A percentile compares a stretch with the other conserved stretches of the same genome.
Evolutionary conservation across 2,329 filamentous ascomycete species (phyloP).

Genomic region (Epichloe glyceriae): DNA sequence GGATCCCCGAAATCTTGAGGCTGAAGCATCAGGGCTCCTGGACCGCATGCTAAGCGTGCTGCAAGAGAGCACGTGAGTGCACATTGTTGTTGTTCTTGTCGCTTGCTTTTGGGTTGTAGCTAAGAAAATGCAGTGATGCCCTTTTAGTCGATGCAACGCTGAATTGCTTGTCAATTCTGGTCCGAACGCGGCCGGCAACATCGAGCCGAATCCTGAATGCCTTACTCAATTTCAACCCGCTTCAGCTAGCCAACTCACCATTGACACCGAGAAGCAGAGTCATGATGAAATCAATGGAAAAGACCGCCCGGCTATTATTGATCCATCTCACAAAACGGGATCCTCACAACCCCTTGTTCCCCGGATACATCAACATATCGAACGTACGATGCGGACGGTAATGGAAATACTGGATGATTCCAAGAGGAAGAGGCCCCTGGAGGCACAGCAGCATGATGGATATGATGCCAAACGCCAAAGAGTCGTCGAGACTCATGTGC

Average conservation of each 20-base stretch:
- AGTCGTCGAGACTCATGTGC: constrained; percentile 33
- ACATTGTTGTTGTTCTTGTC: not conserved
- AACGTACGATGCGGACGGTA: constrained; percentile 66
- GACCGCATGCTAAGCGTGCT: constrained; percentile 77
- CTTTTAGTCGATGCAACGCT: constrained; percentile 82
- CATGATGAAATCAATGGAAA: constrained; percentile 84
- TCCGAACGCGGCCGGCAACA: constrained; percentile 68
- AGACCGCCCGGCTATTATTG: constrained; percentile 74
- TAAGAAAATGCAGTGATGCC: constrained; percentile 51
- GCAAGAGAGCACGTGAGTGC: constrained; percentile 67
- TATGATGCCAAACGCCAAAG: constrained; percentile 77
- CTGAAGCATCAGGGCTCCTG: constrained; percentile 79
- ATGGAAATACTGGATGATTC: constrained; percentile 69
- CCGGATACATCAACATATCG: constrained; percentile 78
- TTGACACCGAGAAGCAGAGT: constrained; percentile 71
- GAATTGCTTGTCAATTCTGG: constrained; percentile 72
- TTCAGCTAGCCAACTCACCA: constrained; percentile 64
- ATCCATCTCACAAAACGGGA: constrained; percentile 79
- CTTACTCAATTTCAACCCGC: constrained; percentile 81
- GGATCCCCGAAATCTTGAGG: constrained; percentile 70
- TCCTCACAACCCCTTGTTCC: constrained; percentile 62
- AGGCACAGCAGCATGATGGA: constrained; percentile 56
- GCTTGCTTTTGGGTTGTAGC: not conserved
- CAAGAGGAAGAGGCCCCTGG: constrained; percentile 62
- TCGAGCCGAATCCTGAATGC: constrained; percentile 76